Evolutionary conservation across 2,329 filamentous ascomycete genomes (phyloP), one percentile per base, ranked within the genome.

Genomic region (Botrytis byssoidea): DNA sequence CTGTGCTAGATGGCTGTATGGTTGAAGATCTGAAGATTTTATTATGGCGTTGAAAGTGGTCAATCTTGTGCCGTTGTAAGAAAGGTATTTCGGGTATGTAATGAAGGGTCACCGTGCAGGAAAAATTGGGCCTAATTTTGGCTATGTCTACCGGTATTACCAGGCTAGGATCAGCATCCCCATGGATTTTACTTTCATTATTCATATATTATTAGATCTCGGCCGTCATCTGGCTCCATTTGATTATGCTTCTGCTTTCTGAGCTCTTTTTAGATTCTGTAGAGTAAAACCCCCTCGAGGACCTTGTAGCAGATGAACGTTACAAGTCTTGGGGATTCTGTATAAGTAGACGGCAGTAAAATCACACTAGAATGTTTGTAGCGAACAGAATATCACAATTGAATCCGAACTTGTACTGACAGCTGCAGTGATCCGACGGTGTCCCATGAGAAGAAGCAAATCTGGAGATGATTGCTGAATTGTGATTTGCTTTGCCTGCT

Each of bases 381-480:
- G 65, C 65, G 25, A 57, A 57, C 16, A 29, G 25, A 16, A 37
- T 10, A 5, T 55, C 46, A 32, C 9, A 37, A 68, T 42, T 57
- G 65, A 55, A 55, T 40, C 16, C 65, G 48, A 68, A 35, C 20
- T 42, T 32, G 32, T 67, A 51, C 37, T 68, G 66, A 68, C 66
- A 57, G 25, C 66, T 40, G 66, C 35, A 29, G 66, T 68, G 35
- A 68, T 32, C 66, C 66, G 66, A 57, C 48, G 48, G 66, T 18
- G 51, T 12, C 7, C 46, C 32, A 25, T 29, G 46, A 67, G 46
- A 55, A 67, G 46, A 67, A 67, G 32, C 37, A 67, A n/a, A 29
- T 55, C 4, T 14, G 16, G 46, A 29, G 35, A 20, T 29, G 46
- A 29, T 29, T n/a, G 37, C 16, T 40, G 20, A 6, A 29, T 29